A percentile compares a stretch with the other conserved stretches of the same genome.
phyloP scores from a whole-genome alignment of 2,329 filamentous ascomycete species.

The Hymenotorrendiella dingleyae region DNA sequence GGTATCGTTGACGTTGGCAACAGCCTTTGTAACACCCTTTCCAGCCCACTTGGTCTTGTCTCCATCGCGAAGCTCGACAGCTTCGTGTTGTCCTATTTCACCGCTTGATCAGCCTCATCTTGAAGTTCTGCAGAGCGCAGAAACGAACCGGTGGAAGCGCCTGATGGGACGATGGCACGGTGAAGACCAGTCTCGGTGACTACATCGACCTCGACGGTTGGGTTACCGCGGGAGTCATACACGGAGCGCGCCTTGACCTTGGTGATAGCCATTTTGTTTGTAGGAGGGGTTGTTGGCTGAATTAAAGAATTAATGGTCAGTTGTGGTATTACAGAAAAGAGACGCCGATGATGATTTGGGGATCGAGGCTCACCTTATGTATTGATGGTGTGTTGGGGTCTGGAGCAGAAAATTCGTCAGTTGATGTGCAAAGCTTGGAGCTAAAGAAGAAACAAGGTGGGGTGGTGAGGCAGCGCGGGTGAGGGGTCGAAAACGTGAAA shows the following conservation, averaged over 20 bases:
- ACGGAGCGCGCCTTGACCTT: conserved; percentile 91
- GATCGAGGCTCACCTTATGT: conserved; percentile 12
- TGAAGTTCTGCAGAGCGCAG: conserved; percentile 16
- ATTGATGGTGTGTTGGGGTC: conserved; percentile 9
- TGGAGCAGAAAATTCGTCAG: conserved; percentile 17
- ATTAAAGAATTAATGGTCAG: not conserved
- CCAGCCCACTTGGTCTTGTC: conserved; percentile 82
- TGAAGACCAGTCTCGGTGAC: conserved; percentile 95
- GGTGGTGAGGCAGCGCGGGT: conserved; percentile 15
- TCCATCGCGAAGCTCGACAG: conserved; percentile 83
- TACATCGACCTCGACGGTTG: conserved; percentile 96
- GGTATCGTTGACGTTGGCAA: conserved; percentile 76
- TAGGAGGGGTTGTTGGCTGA: conserved; percentile 15
- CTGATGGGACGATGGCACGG: conserved; percentile 95
- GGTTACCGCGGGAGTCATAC: conserved; percentile 98
- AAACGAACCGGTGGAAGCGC: conserved; percentile 81
- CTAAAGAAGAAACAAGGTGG: conserved; percentile 21
- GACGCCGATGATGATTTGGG: not conserved
- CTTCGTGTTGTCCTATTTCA: conserved; percentile 73
- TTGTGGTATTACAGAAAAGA: not conserved
- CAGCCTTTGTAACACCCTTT: conserved; percentile 83
- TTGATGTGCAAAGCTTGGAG: conserved; percentile 13
- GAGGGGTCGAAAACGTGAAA: no score
- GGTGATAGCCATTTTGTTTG: conserved; percentile 68
- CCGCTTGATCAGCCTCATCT: conserved; percentile 17